Base-by-base conservation (phyloP, 345 rosid species). In the Boechera stricta region DNA sequence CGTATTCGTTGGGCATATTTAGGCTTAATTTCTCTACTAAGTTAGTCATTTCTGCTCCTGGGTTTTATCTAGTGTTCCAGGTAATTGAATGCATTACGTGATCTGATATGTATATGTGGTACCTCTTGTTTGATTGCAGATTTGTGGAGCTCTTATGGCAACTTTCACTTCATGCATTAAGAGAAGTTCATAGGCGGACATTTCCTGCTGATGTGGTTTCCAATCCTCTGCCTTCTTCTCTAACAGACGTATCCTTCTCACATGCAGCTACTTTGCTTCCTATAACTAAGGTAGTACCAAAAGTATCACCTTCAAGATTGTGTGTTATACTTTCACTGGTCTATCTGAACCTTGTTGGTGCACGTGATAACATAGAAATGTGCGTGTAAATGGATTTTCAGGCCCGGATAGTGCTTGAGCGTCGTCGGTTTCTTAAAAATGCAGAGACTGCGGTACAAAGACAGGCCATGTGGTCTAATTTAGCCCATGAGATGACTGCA, bases 401-500 rank as follows among this genome's bases (percentile, higher is more conserved):
- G 99, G 98, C 97, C 47, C 89, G 99, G 81, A 93, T 95, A 73
- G 99, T 94, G n/a, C 91, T 95, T 77, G 99, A 95, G 80, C 82
- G 99, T 42, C 88, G 99, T 82, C 86, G 84, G 53, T 95, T 95
- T 79, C 92, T 95, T 18, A 90, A 90, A 87, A 91, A 88, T 73
- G 98, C 99, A 11, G 99, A 93, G 80, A 88, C 86, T 71, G 98
- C 94, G 2, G 97, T 92, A 10, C 98, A 93, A 47, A 91, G 94
- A 73, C 99, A 95, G 74, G 97, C 96, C 13, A 95, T 90, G 97
- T 95, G 99, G 99, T 93, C 99, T 67, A 93, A 85, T 84, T 84
- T 95, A 84, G 99, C 99, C 61, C 98, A 95, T 84, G 98, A 95
- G 85, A 92, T 95, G 99, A 95, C 99, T 69, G 99, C 97, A 61